These are phyloP conservation scores for Nicotiana tabacum DNA, from an alignment of 257 asterid genomes.

Conservation along the genomic window DNA sequence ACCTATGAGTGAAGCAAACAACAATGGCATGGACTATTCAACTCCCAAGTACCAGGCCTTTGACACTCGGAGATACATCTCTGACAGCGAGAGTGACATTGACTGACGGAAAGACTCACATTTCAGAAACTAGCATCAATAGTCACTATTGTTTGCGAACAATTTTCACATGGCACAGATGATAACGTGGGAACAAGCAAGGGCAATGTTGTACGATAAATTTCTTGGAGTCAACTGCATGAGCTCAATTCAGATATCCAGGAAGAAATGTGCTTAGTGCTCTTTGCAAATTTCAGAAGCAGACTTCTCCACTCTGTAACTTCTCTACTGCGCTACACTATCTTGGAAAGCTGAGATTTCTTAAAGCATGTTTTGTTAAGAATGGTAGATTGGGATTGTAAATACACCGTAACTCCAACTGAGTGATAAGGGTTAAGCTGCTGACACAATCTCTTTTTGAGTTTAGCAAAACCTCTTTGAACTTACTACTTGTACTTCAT, in stretches of 20 bases:
- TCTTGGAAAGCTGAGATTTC: not conserved
- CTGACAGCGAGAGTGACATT: slow-evolving; percentile 55
- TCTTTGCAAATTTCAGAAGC: not conserved
- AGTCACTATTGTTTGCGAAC: not conserved
- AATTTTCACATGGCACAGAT: not conserved
- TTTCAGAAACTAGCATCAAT: not conserved
- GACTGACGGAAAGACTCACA: slow-evolving; percentile 16
- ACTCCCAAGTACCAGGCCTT: slow-evolving; percentile 59
- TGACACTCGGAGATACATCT: slow-evolving; percentile 60
- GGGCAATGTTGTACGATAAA: not conserved
- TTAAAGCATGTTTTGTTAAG: not conserved
- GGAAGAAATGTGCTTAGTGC: not conserved
- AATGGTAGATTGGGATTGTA: not conserved
- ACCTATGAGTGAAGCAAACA: slow-evolving; percentile 57
- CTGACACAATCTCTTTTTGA: not conserved
- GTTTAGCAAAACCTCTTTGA: not conserved
- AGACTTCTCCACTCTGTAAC: not conserved
- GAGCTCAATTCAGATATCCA: not conserved
- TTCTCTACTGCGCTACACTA: not conserved
- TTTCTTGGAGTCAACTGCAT: not conserved
- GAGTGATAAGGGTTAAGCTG: not conserved
- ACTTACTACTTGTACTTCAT: not conserved
- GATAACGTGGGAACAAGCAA: not conserved
- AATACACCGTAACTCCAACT: not conserved
- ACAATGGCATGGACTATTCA: slow-evolving; percentile 27